phyloP scores from a whole-genome alignment of 2,329 filamentous ascomycete species.

The Ascochyta koolunga region DNA sequence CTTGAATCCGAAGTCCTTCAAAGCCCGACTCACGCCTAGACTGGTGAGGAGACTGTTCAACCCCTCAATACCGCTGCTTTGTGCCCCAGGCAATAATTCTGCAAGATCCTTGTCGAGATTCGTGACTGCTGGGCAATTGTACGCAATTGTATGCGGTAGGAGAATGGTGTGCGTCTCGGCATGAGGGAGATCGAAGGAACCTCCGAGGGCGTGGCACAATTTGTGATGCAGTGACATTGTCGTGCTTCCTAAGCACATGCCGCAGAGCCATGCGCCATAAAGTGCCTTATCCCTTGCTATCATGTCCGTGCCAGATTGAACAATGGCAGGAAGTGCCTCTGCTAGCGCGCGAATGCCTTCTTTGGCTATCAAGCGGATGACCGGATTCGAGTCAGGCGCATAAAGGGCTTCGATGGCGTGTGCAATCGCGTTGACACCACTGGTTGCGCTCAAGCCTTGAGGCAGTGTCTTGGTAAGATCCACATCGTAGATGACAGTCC shows the following conservation, averaged over 20 bases:
- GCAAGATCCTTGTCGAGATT: too few species aligned
- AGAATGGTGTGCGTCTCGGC: slow-evolving; percentile 70
- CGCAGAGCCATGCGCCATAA: slow-evolving; percentile 71
- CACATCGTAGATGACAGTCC: slow-evolving; percentile 69
- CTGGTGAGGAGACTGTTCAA: too few species aligned
- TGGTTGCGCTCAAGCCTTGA: slow-evolving; percentile 59
- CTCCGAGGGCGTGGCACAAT: slow-evolving; percentile 69
- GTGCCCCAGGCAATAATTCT: too few species aligned
- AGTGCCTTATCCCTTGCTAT: slow-evolving; percentile 60
- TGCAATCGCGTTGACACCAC: slow-evolving; percentile 70
- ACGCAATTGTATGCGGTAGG: slow-evolving; percentile 67
- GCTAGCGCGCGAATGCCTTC: slow-evolving; percentile 4
- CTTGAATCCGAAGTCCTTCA: too few species aligned
- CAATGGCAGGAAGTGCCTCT: neutral
- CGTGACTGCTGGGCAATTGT: slow-evolving; percentile 53
- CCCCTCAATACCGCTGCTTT: too few species aligned
- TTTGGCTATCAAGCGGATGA: slow-evolving; percentile 48
- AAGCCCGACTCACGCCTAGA: too few species aligned
- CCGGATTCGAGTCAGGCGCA: slow-evolving; percentile 65
- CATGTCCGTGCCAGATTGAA: neutral
- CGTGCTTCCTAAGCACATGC: slow-evolving; percentile 64
- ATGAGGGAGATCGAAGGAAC: slow-evolving; percentile 68
- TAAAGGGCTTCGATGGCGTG: slow-evolving; percentile 69
- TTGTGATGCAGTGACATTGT: slow-evolving; percentile 72
- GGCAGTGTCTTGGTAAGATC: slow-evolving; percentile 67